Evolutionary conservation across 2,329 filamentous ascomycete genomes (phyloP).

Genomic region (Calonectria naviculata): DNA sequence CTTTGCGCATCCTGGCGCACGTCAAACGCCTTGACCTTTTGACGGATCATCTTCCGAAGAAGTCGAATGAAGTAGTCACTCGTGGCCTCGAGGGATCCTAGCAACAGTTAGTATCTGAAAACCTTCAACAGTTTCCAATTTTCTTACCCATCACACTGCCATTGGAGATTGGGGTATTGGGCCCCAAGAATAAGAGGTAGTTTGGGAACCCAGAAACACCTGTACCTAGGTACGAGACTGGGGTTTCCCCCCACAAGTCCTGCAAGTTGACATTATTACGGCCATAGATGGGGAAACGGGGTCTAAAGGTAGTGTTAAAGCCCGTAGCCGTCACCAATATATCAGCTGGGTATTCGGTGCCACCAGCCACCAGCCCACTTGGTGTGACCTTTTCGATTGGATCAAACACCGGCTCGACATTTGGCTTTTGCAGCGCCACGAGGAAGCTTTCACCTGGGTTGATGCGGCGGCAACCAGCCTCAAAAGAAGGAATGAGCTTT

Average conservation of each 20-base stretch:
- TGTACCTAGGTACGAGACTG: constrained; percentile 46
- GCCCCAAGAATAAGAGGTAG: constrained; percentile 44
- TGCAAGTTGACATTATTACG: constrained; percentile 27
- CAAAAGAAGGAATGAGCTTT: constrained; percentile 34
- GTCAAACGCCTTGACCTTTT: constrained; percentile 32
- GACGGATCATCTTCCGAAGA: constrained; percentile 34
- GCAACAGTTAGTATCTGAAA: background rate
- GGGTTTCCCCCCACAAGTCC: constrained; percentile 31
- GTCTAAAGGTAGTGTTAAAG: constrained; percentile 35
- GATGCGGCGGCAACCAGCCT: constrained; percentile 38
- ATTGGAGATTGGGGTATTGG: constrained; percentile 43
- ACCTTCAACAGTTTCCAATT: fast-evolving
- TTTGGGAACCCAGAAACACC: constrained; percentile 41
- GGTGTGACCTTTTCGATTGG: constrained; percentile 39
- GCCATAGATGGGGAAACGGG: constrained; percentile 38
- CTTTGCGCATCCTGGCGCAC: constrained; percentile 47
- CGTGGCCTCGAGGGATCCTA: constrained; percentile 40
- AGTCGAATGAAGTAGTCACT: constrained; percentile 42
- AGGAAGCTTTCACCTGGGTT: constrained; percentile 54
- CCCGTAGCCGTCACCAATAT: constrained; percentile 34
- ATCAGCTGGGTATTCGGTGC: constrained; percentile 27
- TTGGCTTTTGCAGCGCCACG: constrained; percentile 51
- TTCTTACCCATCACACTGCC: constrained; percentile 35
- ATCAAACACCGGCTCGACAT: constrained; percentile 51
- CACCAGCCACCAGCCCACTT: constrained; percentile 39